Conservation (phyloP, 805 yeast species). For the Osmozyma mogii region DNA sequence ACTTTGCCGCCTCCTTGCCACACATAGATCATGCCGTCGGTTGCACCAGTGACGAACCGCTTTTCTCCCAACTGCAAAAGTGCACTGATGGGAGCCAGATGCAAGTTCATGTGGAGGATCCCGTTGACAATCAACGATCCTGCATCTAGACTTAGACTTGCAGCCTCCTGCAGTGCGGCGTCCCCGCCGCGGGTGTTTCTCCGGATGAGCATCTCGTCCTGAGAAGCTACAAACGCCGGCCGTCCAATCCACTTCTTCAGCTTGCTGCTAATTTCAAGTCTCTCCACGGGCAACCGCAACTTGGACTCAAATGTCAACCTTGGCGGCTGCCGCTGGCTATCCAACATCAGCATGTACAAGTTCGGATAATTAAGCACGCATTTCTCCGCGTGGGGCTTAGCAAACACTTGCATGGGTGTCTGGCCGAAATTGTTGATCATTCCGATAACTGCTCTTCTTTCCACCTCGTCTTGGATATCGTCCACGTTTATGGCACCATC, state of each 20-base stretch:
- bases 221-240: constrained; percentile 29
- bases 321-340: constrained; percentile 25
- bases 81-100: constrained; percentile 29
- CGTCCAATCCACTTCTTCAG: constrained; percentile 46
- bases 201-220: constrained; percentile 29
- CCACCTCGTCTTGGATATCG: constrained; percentile 62
- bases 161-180: too few relatives aligned
- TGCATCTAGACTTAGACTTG: constrained; percentile 7
- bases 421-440: constrained; percentile 90
- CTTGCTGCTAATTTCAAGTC: constrained; percentile 37
- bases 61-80: constrained; percentile 35
- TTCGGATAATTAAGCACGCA: constrained; percentile 31
- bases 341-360: constrained; percentile 24
- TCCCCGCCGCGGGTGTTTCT: constrained; percentile 14
- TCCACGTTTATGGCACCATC: constrained; percentile 79
- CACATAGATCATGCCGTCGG: constrained; percentile 52
- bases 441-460: constrained; percentile 69
- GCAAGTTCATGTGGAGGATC: constrained; percentile 35
- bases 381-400: constrained; percentile 54
- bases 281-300: constrained; percentile 31
- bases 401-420: constrained; percentile 70
- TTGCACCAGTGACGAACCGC: constrained; percentile 41
- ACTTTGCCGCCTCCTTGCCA: constrained; percentile 40
- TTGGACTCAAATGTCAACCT: constrained; percentile 36
- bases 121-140: constrained; percentile 36